A percentile compares a stretch with the other conserved stretches of the same genome.
Evolutionary conservation across 208 protist species (phyloP).

Genomic region (Herpetomonas samuelpessoai): DNA sequence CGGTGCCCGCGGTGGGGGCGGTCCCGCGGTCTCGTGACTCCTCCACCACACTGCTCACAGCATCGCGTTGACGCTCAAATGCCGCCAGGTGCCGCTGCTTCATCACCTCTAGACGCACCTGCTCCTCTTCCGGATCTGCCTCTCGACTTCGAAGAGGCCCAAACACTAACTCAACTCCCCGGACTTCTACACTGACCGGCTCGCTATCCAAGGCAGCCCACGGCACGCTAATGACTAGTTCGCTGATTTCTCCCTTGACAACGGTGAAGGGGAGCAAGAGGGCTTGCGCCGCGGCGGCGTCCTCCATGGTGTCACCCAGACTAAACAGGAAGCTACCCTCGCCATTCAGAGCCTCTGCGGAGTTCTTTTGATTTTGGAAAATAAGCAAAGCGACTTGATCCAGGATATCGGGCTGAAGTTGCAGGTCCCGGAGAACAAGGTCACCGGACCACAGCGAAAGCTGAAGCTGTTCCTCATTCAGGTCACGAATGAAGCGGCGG

Average conservation of each 20-base stretch:
- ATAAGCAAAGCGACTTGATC: conserved; percentile 45
- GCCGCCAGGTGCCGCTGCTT: conserved; percentile 52
- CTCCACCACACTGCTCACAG: not conserved
- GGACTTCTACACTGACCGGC: conserved; percentile 55
- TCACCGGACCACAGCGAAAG: conserved; percentile 83
- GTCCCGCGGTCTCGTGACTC: not conserved
- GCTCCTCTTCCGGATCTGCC: conserved; percentile 54
- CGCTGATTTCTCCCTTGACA: conserved; percentile 56
- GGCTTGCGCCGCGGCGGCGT: conserved; percentile 30
- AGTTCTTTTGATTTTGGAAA: conserved; percentile 4
- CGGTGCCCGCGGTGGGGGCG: not conserved
- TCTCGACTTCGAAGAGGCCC: conserved; percentile 51
- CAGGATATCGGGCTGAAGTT: conserved; percentile 59
- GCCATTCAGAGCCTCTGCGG: not conserved
- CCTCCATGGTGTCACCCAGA: not conserved
- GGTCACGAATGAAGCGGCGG: conserved; percentile 64
- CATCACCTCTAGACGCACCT: conserved; percentile 38
- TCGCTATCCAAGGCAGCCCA: conserved; percentile 73
- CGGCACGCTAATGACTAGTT: conserved; percentile 65
- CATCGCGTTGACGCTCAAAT: conserved; percentile 44
- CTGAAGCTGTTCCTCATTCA: conserved; percentile 72
- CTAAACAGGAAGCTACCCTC: not conserved
- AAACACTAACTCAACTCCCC: conserved; percentile 72
- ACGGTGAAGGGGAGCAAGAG: conserved; percentile 74
- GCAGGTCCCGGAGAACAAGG: conserved; percentile 61